Conservation (phyloP, 1,139 yeast species). For the Kodamaea arcana region DNA sequence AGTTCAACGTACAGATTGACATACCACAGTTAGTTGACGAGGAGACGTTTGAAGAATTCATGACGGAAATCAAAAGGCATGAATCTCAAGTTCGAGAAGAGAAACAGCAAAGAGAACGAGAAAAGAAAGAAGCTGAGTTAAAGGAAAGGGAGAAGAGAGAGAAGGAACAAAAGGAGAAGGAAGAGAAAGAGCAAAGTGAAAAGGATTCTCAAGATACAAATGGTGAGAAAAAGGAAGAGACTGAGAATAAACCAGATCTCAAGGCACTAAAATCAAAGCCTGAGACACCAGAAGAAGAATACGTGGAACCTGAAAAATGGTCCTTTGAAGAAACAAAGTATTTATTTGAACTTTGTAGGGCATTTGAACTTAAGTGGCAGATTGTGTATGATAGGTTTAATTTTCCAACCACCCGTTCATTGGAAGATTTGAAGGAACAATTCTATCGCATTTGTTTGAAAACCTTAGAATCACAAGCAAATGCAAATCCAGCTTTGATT, state of each 20-base stretch:
- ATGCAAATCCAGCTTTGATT: constrained; percentile 43
- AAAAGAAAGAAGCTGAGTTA: constrained; percentile 16
- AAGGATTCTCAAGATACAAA: constrained; percentile 5
- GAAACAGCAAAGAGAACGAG: constrained; percentile 19
- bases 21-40: constrained; percentile 68
- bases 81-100: constrained; percentile 17
- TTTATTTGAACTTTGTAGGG: constrained; percentile 66
- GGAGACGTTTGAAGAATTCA: constrained; percentile 52
- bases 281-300: constrained; percentile 1
- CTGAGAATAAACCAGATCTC: constrained; percentile 1
- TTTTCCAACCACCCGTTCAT: constrained; percentile 31
- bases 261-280: constrained; percentile 1
- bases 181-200: constrained; percentile 3
- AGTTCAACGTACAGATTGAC: constrained; percentile 65
- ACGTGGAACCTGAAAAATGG: constrained; percentile 45
- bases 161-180: constrained; percentile 8
- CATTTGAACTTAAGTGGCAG: constrained; percentile 84
- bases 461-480: constrained; percentile 43
- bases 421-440: constrained; percentile 82
- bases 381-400: constrained; percentile 74
- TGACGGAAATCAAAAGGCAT: constrained; percentile 39
- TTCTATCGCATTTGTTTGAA: constrained; percentile 53
- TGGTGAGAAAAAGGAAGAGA: constrained; percentile 4
- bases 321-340: constrained; percentile 71
- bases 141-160: constrained; percentile 12